Percentiles rank a stretch among this genome's conserved stretches.
phyloP scores from a whole-genome alignment of 2,329 filamentous ascomycete genomes.

The Colletotrichum spinosum region DNA sequence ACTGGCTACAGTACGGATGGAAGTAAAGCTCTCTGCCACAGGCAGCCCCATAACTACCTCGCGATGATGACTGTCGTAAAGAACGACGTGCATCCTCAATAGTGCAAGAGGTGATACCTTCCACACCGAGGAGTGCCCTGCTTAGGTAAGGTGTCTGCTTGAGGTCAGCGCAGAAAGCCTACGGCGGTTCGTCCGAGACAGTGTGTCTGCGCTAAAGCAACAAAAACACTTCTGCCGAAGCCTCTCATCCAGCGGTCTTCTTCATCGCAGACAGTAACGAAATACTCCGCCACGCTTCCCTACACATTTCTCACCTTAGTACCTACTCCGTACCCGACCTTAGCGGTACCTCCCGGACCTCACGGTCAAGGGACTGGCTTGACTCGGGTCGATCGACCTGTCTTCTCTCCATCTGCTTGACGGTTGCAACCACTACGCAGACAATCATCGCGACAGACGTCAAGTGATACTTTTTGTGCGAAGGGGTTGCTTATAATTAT shows the following conservation, averaged over 20 bases:
- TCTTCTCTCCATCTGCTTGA: conserved; percentile 2
- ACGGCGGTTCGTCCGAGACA: conserved; percentile 35
- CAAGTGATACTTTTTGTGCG: conserved; percentile 29
- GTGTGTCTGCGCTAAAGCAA: conserved; percentile 29
- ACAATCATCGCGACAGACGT: conserved; percentile 13
- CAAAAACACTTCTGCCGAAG: conserved; percentile 27
- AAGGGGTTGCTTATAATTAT: conserved; percentile 14
- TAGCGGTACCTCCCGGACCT: conserved; percentile 11
- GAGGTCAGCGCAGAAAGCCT: background rate
- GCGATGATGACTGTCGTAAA: too few species aligned
- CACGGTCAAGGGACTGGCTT: background rate
- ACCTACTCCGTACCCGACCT: background rate
- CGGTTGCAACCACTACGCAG: conserved; percentile 26
- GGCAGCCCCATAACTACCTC: too few species aligned
- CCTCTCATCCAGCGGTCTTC: conserved; percentile 31
- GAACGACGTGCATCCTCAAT: too few species aligned
- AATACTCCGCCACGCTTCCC: conserved; percentile 27
- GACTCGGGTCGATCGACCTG: conserved; percentile 8
- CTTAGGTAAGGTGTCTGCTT: too few species aligned
- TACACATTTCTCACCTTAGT: too few species aligned
- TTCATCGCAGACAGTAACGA: conserved; percentile 26
- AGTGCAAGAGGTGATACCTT: too few species aligned
- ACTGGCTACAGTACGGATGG: too few species aligned
- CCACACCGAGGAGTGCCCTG: too few species aligned
- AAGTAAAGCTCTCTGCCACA: too few species aligned